A percentile compares a stretch with the other conserved stretches of the same genome.
Evolutionary conservation across 805 yeast species (phyloP).

Genomic region (Metschnikowia matae): DNA sequence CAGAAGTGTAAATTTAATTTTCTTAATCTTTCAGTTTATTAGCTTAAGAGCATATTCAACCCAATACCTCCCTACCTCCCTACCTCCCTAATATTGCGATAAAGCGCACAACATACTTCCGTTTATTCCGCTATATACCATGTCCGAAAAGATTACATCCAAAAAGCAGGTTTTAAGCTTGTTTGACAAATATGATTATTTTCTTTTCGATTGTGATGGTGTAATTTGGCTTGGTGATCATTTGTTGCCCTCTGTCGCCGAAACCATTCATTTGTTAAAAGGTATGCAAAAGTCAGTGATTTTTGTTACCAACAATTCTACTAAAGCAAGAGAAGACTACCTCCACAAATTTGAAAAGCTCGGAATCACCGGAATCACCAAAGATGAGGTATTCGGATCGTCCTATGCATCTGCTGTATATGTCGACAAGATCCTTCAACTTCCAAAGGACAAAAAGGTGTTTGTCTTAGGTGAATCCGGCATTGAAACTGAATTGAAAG

Average conservation of each 20-base stretch:
- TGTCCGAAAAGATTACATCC: conserved; percentile 48
- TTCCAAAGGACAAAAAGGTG: conserved; percentile 73
- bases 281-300: conserved; percentile 59
- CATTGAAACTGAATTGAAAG: conserved; percentile 70
- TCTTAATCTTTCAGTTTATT: neutral
- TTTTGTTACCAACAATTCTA: conserved; percentile 94
- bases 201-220: conserved; percentile 95
- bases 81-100: neutral
- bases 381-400: conserved; percentile 82
- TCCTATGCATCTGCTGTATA: conserved; percentile 91
- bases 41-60: neutral
- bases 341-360: conserved; percentile 64
- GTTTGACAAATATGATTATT: conserved; percentile 70
- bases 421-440: conserved; percentile 65
- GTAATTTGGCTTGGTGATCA: conserved; percentile 91
- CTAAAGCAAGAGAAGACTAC: conserved; percentile 80
- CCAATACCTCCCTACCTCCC: neutral
- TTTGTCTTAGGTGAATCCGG: conserved; percentile 91
- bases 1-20: neutral
- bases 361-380: conserved; percentile 46
- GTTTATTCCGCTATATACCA: conserved; percentile 10
- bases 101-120: neutral
- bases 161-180: conserved; percentile 49
- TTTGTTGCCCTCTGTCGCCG: conserved; percentile 71
- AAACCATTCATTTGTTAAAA: conserved; percentile 64